Conservation (phyloP, 306 rosid genomes). For the Cyclanthera cordifolia region DNA sequence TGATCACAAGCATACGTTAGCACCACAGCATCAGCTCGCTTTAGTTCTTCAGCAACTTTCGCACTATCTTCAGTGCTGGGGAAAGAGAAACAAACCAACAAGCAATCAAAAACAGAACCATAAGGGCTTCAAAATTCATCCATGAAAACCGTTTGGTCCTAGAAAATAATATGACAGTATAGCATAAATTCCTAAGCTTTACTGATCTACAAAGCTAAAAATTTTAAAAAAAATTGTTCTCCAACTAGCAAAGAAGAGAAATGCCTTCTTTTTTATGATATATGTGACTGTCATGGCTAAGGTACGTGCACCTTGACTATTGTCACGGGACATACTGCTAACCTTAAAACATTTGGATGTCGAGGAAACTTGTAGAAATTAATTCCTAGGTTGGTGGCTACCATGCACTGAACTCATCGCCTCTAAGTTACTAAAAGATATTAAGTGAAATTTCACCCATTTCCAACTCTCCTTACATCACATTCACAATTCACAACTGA, state of each 20-base stretch:
- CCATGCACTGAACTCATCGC: too few species aligned
- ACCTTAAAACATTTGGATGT: too few species aligned
- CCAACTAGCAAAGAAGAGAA: not conserved
- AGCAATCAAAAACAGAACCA: conserved; percentile 10
- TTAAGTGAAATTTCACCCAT: not conserved
- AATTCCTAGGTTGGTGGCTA: too few species aligned
- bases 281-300: too few species aligned
- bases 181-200: not conserved
- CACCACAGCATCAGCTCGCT: conserved; percentile 86
- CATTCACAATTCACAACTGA: not conserved
- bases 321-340: too few species aligned
- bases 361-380: too few species aligned
- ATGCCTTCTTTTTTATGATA: too few species aligned
- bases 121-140: not conserved
- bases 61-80: conserved; percentile 56
- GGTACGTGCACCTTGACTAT: too few species aligned
- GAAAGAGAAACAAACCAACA: not conserved
- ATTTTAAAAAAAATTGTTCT: not conserved
- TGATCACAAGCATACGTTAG: conserved; percentile 90
- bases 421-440: too few species aligned
- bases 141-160: not conserved
- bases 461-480: not conserved
- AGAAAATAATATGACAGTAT: not conserved
- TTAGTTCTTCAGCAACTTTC: conserved; percentile 86
- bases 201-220: not conserved